phyloP scores from a whole-genome alignment of 2,329 filamentous ascomycete species.

The Exophiala mesophila region DNA sequence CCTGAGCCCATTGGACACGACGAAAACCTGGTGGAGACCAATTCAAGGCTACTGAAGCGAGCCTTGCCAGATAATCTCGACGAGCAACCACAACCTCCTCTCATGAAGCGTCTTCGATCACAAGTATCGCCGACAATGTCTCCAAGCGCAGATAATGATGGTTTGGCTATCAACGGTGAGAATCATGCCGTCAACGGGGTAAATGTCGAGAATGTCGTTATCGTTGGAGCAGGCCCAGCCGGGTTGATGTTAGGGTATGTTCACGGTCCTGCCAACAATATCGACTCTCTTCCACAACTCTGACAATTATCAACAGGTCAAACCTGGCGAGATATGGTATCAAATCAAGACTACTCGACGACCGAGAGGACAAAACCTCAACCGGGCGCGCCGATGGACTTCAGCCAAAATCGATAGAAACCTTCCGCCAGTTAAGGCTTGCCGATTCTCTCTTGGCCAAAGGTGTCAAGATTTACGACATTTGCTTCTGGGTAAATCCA shows the following conservation, averaged over 20 bases:
- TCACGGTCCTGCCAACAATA: conserved; percentile 21
- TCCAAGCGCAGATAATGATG: conserved; percentile 29
- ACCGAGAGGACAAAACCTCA: conserved; percentile 62
- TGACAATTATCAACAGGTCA: conserved; percentile 34
- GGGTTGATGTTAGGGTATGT: conserved; percentile 42
- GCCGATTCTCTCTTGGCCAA: conserved; percentile 63
- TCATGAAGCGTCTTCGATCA: conserved; percentile 24
- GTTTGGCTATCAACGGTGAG: conserved; percentile 22
- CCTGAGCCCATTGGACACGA: neutral
- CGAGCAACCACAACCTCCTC: neutral
- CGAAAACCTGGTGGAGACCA: neutral
- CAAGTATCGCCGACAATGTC: conserved; percentile 27
- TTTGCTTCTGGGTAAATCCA: conserved; percentile 62
- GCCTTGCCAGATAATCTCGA: neutral
- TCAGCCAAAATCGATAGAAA: conserved; percentile 75
- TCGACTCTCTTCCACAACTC: conserved; percentile 14
- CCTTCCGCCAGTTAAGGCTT: conserved; percentile 67
- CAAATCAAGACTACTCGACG: conserved; percentile 62
- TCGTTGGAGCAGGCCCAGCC: conserved; percentile 42
- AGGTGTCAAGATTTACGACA: conserved; percentile 68
- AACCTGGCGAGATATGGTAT: conserved; percentile 63
- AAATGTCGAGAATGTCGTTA: conserved; percentile 29
- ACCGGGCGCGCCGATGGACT: conserved; percentile 67
- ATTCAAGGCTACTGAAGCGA: conserved; percentile 6
- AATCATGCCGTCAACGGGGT: conserved; percentile 21